Evolutionary conservation across 441 rosid genomes (phyloP).

Genomic region (Eutrema salsugineum): DNA sequence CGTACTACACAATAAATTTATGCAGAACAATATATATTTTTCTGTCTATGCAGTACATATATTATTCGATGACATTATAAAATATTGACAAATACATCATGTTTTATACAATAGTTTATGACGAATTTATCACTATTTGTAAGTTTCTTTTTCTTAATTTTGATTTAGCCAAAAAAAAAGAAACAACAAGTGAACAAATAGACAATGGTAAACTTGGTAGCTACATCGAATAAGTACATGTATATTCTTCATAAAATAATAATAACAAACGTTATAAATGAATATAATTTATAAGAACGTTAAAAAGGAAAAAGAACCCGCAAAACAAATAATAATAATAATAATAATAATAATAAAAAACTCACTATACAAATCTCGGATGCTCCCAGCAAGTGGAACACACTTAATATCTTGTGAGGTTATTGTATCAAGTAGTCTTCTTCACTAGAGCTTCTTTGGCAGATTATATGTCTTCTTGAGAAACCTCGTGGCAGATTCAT

Average conservation of each 20-base stretch:
- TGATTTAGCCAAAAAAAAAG: too few relatives aligned
- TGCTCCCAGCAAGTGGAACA: conserved; percentile 17
- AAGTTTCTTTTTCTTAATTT: too few relatives aligned
- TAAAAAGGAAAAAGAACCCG: background rate
- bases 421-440: conserved; percentile 2
- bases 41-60: too few relatives aligned
- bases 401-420: conserved; percentile 20
- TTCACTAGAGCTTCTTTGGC: conserved; percentile 74
- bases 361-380: conserved; percentile 35
- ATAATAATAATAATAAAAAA: background rate
- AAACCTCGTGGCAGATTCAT: conserved; percentile 76
- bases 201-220: background rate
- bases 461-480: conserved; percentile 87
- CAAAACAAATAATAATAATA: background rate
- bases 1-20: too few relatives aligned
- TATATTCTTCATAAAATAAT: conserved; percentile 14
- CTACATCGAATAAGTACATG: conserved; percentile 5
- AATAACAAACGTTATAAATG: conserved; percentile 26
- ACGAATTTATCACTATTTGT: too few relatives aligned
- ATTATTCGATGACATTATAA: too few relatives aligned
- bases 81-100: too few relatives aligned
- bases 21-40: too few relatives aligned
- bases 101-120: too few relatives aligned
- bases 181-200: background rate
- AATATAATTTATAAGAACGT: conserved; percentile 8